A percentile compares a stretch with the other conserved stretches of the same genome.
phyloP scores from a whole-genome alignment of 2,329 filamentous ascomycete genomes.

The Ceratocystis cacaofunesta region DNA sequence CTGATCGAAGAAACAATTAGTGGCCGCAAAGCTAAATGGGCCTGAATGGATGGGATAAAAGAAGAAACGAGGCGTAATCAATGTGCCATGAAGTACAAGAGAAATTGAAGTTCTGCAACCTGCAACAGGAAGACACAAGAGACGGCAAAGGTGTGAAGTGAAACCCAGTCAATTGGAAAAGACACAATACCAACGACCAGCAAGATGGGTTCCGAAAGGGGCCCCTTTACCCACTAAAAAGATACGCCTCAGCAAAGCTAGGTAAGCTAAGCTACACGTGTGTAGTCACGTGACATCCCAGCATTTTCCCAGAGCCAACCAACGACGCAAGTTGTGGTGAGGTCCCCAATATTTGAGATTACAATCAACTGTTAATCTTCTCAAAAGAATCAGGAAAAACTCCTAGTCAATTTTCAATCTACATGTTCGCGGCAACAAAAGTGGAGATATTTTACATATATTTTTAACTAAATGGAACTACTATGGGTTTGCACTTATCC shows the following conservation, averaged over 20 bases:
- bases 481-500: too few relatives aligned
- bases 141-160: neutral
- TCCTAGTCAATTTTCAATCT: neutral
- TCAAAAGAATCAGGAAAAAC: neutral
- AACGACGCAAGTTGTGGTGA: neutral
- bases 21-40: neutral
- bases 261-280: conserved; percentile 4
- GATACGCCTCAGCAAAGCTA: conserved; percentile 2
- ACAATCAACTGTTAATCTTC: neutral
- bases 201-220: conserved; percentile 1
- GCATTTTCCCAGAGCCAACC: neutral
- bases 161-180: conserved; percentile 4
- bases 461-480: too few relatives aligned
- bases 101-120: neutral
- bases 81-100: neutral
- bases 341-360: neutral
- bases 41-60: neutral
- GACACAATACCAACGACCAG: conserved; percentile 11
- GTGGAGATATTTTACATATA: too few relatives aligned
- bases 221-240: conserved; percentile 17
- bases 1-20: neutral
- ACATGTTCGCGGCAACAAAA: neutral
- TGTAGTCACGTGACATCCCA: neutral
- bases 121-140: neutral
- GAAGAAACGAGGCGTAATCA: neutral